Evolutionary conservation across 306 rosid species (phyloP).

Genomic region (Cyclanthera cordifolia): DNA sequence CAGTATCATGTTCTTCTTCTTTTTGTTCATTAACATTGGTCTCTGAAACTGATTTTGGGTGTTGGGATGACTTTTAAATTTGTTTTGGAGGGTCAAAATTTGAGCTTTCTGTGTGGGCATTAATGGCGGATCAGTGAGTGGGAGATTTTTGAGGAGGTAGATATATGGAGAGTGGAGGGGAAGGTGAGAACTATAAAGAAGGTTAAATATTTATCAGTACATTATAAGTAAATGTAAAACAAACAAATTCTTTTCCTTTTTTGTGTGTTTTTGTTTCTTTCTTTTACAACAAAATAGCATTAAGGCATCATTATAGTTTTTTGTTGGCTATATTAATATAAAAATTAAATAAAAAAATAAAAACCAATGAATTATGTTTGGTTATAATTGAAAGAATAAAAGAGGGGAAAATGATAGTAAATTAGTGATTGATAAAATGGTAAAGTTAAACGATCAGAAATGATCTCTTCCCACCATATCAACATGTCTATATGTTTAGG

Average conservation of each 20-base stretch:
- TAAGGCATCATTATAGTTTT: neutral
- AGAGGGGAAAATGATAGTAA: too few relatives aligned
- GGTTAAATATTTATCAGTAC: neutral
- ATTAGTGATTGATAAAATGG: too few relatives aligned
- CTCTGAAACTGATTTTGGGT: neutral
- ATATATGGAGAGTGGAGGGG: neutral
- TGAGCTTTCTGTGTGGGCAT: neutral
- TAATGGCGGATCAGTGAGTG: conserved; percentile 5
- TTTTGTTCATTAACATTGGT: neutral
- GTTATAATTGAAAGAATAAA: too few relatives aligned
- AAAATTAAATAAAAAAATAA: too few relatives aligned
- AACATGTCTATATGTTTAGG: too few relatives aligned
- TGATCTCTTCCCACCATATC: too few relatives aligned
- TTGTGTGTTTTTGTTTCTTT: neutral
- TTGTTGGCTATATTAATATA: too few relatives aligned
- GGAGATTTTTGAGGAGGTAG: neutral
- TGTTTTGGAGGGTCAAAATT: neutral
- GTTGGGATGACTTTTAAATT: neutral
- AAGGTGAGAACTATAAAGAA: neutral
- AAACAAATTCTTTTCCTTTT: neutral
- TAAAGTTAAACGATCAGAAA: too few relatives aligned
- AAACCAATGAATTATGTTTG: too few relatives aligned
- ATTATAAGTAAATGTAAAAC: neutral
- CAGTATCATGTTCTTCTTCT: conserved; percentile 19
- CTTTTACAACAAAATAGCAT: neutral